Base-by-base conservation (phyloP, 495 filamentous ascomycete species). In the Collariella sp. region DNA sequence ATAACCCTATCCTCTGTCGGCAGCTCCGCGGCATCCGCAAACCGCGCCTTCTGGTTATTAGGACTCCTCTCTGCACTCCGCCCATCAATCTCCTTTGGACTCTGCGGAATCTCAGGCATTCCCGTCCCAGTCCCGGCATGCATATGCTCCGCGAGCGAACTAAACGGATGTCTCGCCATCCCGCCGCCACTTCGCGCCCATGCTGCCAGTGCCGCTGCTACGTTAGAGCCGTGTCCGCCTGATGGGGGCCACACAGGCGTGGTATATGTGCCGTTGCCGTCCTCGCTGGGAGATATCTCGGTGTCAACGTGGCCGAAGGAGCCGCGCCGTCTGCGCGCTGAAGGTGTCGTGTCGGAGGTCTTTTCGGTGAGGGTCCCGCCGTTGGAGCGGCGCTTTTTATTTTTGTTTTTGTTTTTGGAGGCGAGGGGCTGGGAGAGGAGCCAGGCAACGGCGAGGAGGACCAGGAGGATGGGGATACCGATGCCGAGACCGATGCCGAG, bases 401-500 rank as follows among this genome's bases (percentile, higher is more conserved):
- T 22, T 20, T 35, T 22, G 22, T 7, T 22, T 16, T 7, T 31
- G 22, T n/a, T 24, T 24, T 29, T 44, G 42, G 11, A 13, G n/a
- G 3, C 29, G 15, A 35, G 29, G 29, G 45, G 45, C 19, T 36
- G 45, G 15, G 29, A n/a, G 5, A 55, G 53, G 22, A 55, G 53
- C 45, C 49, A 55, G 46, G 46, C 49, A 1, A 58, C 29, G 7
- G 35, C 35, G 12, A 47, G 13, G n/a, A 58, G 43, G 35, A 53
- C 55, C 5, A 58, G 40, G 10, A 58, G 35, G 40, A 58, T 52
- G 24, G 55, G 55, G 35, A 58, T 16, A 36, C 57, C 57, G 24
- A 60, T 39, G 42, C 57, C 57, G 11, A 60, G 42, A n/a, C 57
- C 57, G 41, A 60, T 51, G 31, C 57, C 57, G 4, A 56, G 46